Evolutionary conservation across 805 yeast genomes (phyloP).

Genomic region (Lipomyces spencermartinsiae): DNA sequence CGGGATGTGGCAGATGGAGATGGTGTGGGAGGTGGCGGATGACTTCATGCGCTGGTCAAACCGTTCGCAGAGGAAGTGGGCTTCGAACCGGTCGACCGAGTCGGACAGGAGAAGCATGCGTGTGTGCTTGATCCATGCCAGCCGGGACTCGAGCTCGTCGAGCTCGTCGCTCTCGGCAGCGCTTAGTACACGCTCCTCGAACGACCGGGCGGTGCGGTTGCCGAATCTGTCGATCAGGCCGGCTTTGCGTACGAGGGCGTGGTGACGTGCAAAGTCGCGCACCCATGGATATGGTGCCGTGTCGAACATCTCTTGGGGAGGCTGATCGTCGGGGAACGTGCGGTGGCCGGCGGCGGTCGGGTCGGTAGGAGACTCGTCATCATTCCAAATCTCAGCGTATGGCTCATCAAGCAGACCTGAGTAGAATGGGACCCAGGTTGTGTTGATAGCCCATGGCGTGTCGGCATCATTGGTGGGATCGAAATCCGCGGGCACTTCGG

Average conservation of each 20-base stretch:
- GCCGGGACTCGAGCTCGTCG: background rate
- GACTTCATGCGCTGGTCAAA: conserved; percentile 5
- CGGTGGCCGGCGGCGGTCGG: background rate
- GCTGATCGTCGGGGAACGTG: conserved; percentile 3
- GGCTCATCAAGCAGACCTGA: background rate
- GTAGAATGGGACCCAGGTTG: conserved; percentile 6
- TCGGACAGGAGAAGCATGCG: conserved; percentile 20
- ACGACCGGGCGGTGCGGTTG: no score
- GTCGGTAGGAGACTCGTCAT: background rate
- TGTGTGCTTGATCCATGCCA: conserved; percentile 6
- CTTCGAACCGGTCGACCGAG: conserved; percentile 17
- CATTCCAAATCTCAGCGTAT: background rate
- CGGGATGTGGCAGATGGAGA: conserved; percentile 9
- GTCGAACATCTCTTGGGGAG: conserved; percentile 4
- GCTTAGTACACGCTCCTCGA: background rate
- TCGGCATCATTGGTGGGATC: background rate
- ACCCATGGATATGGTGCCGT: conserved; percentile 10
- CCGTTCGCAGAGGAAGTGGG: conserved; percentile 6
- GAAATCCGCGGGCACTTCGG: background rate
- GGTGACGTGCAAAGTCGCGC: background rate
- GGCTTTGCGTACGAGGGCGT: no score
- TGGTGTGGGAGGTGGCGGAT: conserved; percentile 1
- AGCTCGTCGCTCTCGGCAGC: background rate
- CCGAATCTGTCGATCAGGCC: no score
- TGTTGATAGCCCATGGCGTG: background rate